phyloP scores from a whole-genome alignment of 495 filamentous ascomycete genomes.

The Staphylotrichum tortipilum region DNA sequence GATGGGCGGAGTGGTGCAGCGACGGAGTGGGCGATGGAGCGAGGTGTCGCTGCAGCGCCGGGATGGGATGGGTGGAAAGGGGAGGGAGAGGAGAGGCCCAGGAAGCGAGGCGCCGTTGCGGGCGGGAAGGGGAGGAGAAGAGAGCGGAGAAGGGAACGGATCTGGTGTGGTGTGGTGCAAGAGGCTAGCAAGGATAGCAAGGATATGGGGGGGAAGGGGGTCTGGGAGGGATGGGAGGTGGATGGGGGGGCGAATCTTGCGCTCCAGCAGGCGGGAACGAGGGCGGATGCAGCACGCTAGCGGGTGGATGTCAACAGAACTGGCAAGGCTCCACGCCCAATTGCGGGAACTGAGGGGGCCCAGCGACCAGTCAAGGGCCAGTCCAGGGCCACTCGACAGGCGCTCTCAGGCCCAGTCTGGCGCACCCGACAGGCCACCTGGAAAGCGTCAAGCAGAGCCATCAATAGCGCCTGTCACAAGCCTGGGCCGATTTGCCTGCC shows the following conservation, averaged over 20 bases:
- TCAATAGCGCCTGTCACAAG: slow-evolving; percentile 17
- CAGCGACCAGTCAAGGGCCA: background rate
- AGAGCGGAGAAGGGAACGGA: slow-evolving; percentile 11
- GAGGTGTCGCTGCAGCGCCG: background rate
- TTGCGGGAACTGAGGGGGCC: slow-evolving; percentile 21
- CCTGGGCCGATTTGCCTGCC: no score
- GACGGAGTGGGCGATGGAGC: slow-evolving; percentile 8
- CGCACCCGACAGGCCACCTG: slow-evolving; percentile 2
- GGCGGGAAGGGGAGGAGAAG: slow-evolving; percentile 14
- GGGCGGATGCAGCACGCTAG: slow-evolving; percentile 30
- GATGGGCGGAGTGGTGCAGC: no score
- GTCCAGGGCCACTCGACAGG: background rate
- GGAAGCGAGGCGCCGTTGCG: background rate
- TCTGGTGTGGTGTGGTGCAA: slow-evolving; percentile 8
- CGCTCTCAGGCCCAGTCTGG: background rate
- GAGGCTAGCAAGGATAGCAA: slow-evolving; percentile 10
- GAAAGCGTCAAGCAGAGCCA: slow-evolving; percentile 6
- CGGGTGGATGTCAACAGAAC: slow-evolving; percentile 23
- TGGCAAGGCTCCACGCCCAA: slow-evolving; percentile 19
- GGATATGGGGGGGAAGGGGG: no score
- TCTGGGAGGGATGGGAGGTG: no score
- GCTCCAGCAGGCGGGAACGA: slow-evolving; percentile 21
- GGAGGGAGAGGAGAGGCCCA: background rate
- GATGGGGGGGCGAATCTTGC: slow-evolving; percentile 4
- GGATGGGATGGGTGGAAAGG: no score